A percentile compares a stretch with the other conserved stretches of the same genome.
Conservation (phyloP, 2,329 filamentous ascomycete species). For the Biscogniauxia mediterranea region DNA sequence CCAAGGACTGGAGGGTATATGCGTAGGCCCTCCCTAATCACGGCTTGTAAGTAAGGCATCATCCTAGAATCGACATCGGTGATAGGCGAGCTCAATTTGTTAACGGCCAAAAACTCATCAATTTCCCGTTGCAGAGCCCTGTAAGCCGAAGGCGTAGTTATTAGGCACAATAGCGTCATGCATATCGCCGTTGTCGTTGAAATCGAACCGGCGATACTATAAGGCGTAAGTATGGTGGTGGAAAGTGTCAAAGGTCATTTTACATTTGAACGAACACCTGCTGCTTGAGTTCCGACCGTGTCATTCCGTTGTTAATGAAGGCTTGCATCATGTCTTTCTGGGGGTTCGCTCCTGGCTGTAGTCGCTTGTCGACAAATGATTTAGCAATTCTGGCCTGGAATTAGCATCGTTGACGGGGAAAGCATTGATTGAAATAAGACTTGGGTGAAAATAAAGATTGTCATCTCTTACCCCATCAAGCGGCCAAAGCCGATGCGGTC, state of each 20-base stretch:
- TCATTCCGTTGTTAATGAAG: constrained; percentile 39
- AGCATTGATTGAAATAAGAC: neutral
- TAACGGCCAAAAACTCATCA: constrained; percentile 11
- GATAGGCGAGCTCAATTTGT: constrained; percentile 28
- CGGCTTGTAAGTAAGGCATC: constrained; percentile 38
- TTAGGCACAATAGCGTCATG: constrained; percentile 26
- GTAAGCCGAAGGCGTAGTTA: constrained; percentile 22
- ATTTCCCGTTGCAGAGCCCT: constrained; percentile 20
- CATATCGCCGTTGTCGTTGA: constrained; percentile 25
- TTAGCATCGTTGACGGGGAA: neutral
- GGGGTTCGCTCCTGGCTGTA: constrained; percentile 24
- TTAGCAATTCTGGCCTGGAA: constrained; percentile 27
- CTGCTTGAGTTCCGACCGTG: constrained; percentile 35
- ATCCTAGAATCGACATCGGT: constrained; percentile 27
- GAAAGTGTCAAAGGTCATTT: constrained; percentile 5
- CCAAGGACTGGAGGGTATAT: constrained; percentile 36
- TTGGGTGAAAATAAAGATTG: neutral
- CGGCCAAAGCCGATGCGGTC: constrained; percentile 40
- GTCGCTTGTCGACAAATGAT: constrained; percentile 26
- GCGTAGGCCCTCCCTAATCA: constrained; percentile 40
- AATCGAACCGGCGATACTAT: constrained; percentile 25
- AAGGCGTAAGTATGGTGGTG: neutral
- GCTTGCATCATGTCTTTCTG: constrained; percentile 40
- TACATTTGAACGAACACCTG: constrained; percentile 42
- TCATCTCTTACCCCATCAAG: constrained; percentile 35